Base-by-base conservation (phyloP, 2,329 filamentous ascomycete species). In the Amylocarpus encephaloides region DNA sequence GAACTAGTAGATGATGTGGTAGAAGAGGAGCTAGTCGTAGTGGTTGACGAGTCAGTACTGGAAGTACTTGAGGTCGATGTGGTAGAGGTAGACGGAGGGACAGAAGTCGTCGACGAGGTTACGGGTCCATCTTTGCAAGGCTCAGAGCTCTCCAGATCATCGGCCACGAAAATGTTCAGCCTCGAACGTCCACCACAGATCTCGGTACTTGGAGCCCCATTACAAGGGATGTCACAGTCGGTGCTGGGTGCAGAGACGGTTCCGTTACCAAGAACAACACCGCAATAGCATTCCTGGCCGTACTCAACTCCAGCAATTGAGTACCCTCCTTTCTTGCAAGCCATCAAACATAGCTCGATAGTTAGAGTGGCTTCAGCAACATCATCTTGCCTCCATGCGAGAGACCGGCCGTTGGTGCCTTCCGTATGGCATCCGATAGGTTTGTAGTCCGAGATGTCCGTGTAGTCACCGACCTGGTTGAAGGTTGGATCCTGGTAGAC, bases 101-200 rank as follows among this genome's bases (percentile, higher is more conserved):
- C 35, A 34, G 35, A 16, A 2, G 36, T n/a, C 11, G 16, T 6
- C 16, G 40, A 46, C 2, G 48, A 40, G 42, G 18, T 42, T 49
- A 11, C 12, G n/a, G 18, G 49, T n/a, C n/a, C n/a, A 40, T 50
- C 52, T 22, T 46, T 40, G 59, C 76, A 79, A 36, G 75, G 75
- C 65, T 79, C 67, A 11, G 72, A 66, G 47, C 73, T 77, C 61
- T 72, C 63, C 30, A 80, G 66, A 48, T 77, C 72, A 46, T 67
- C 67, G 43, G 76, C 73, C 39, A 74, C 69, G 51, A 73, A 71
- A 6, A 71, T 51, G 42, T 67, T 61, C 10, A 71, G 16, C n/a
- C 61, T 54, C 9, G 48, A 46, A 10, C 51, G 51, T 12, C 68
- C 69, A 48, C 68, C 69, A 49, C 69, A 72, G 18, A 51, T 62